These are phyloP conservation scores for Ogataea dorogensis DNA, from an alignment of 805 yeast species.

Conservation along the genomic window DNA sequence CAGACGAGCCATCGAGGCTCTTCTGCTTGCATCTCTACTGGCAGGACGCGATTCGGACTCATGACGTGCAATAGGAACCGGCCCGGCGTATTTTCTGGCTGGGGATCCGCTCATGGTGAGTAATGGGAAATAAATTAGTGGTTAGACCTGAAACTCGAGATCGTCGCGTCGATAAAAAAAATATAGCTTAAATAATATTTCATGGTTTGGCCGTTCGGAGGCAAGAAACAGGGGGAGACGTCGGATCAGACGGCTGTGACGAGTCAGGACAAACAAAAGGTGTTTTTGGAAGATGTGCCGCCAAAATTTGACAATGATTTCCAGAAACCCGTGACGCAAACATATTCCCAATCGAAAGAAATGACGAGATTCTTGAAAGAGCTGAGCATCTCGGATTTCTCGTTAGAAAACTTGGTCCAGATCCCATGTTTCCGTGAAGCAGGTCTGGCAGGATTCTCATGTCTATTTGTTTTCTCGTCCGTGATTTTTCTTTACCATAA, in stretches of 20 bases:
- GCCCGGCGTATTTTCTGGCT: conserved; percentile 8
- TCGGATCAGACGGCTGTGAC: conserved; percentile 7
- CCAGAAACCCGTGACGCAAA: conserved; percentile 9
- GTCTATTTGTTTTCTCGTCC: conserved; percentile 67
- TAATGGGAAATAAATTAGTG: conserved; percentile 3
- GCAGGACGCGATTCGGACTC: conserved; percentile 4
- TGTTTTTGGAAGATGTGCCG: conserved; percentile 49
- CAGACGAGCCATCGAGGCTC: conserved; percentile 36
- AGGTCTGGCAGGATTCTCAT: conserved; percentile 68
- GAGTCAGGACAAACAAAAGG: conserved; percentile 26
- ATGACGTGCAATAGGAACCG: conserved; percentile 11
- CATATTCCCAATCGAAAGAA: conserved; percentile 23
- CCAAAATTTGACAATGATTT: conserved; percentile 40
- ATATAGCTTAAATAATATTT: conserved; percentile 1
- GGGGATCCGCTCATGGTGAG: conserved; percentile 17
- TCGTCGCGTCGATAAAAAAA: conserved; percentile 10
- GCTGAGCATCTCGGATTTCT: conserved; percentile 51
- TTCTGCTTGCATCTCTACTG: conserved; percentile 22
- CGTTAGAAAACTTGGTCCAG: conserved; percentile 45
- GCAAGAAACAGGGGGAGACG: conserved; percentile 4
- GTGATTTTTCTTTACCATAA: conserved; percentile 68
- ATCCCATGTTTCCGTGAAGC: conserved; percentile 84
- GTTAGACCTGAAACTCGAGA: conserved; percentile 1
- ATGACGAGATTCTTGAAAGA: conserved; percentile 24
- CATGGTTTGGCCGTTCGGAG: conserved; percentile 27